Base-by-base conservation (phyloP, 2,329 filamentous ascomycete species). In the Leptosphaerulina australis region DNA sequence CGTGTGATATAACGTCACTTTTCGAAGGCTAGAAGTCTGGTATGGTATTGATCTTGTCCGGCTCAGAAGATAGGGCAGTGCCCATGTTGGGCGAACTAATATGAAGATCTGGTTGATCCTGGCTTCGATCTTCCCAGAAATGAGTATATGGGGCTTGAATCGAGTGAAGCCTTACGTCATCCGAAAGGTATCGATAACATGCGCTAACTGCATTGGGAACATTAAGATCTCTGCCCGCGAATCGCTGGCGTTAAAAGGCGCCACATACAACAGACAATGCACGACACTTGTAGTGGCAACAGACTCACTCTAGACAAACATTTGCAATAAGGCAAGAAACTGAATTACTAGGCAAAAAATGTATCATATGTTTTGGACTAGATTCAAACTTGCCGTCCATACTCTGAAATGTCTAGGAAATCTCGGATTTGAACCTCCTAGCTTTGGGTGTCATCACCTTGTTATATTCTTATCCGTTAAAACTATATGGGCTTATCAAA, bases 91-190 rank as follows among this genome's bases (percentile, higher is more conserved):
- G 15, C 26, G 35, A 17, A 14, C 22, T 26, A 25, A 14, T 37
- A 15, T 46, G 34, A 14, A 26, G 26, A 29, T 44, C 29, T 18
- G 11, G 40, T 20, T 21, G 11, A 38, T 38, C 34, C 14, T 31
- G 14, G 43, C 26, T 31, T 38, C 34, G 20, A 46, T 38, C 33
- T 15, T 46, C 43, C 18, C 43, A 18, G 21, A 9, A 10, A 22
- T 34, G 30, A 35, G 21, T 30, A 25, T 21, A 22, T 17, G n/a
- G 20, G 15, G 31, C 31, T 24, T 9, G 20, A 37, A 35, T 25
- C 3, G 20, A 30, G 26, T 11, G 26, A 18, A 11, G 10, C 12
- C 9, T 10, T 22, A 11, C 33, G 33, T 35, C 33, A 35, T 18
- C 20, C 6, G 28, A n/a, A 8, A 30, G 12, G 12, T n/a, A 30